Conservation (phyloP, 257 asterid species). For the Galeopsis tetrahit region DNA sequence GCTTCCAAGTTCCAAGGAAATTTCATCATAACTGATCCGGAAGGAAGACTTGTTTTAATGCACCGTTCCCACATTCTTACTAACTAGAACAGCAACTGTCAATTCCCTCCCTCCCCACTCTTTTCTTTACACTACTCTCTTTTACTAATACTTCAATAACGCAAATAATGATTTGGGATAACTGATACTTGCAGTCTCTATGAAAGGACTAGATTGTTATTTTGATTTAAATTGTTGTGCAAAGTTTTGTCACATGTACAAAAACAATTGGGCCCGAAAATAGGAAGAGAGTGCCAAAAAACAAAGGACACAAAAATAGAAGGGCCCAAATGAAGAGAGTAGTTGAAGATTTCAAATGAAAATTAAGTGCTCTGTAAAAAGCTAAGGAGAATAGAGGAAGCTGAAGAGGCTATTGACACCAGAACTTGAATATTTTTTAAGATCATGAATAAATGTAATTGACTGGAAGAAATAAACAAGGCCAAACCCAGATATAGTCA, state of each 20-base stretch:
- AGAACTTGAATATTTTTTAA: background rate
- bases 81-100: background rate
- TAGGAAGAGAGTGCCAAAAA: no score
- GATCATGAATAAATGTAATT: constrained; percentile 18
- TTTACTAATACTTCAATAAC: background rate
- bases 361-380: background rate
- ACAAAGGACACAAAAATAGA: no score
- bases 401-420: constrained; percentile 21
- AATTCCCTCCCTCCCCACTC: background rate
- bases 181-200: background rate
- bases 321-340: no score
- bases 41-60: background rate
- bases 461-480: constrained; percentile 9
- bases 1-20: background rate
- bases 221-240: background rate
- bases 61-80: background rate
- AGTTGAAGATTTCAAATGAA: background rate
- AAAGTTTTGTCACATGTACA: background rate
- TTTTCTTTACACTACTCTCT: background rate
- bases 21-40: background rate
- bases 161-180: background rate
- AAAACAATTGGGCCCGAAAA: background rate
- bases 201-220: background rate
- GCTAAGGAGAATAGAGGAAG: background rate
- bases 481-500: constrained; percentile 23